These are phyloP conservation scores for Nidularia sp. DNA, from an alignment of 768 basidiomycete genomes.

Conservation along the genomic window DNA sequence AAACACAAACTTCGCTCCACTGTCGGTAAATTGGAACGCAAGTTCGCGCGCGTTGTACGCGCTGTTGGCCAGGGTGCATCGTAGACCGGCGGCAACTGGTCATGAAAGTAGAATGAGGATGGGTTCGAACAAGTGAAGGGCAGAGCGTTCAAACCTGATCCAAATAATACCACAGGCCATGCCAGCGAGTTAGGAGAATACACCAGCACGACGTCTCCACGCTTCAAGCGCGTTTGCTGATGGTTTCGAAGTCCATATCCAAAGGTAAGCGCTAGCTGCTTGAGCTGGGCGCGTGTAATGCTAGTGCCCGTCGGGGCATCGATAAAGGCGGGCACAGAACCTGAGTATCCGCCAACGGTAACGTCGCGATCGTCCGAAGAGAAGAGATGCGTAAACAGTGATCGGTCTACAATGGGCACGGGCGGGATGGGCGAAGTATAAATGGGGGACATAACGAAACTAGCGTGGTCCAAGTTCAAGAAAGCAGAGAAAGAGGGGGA, in stretches of 20 bases:
- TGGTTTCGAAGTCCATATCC: slow-evolving; percentile 53
- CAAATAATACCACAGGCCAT: slow-evolving; percentile 45
- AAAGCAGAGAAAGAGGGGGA: slow-evolving; percentile 5
- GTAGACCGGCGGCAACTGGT: slow-evolving; percentile 58
- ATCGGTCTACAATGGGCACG: slow-evolving; percentile 31
- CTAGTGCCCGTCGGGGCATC: slow-evolving; percentile 57
- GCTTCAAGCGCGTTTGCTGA: slow-evolving; percentile 24
- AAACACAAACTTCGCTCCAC: slow-evolving; percentile 59
- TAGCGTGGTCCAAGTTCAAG: too few species aligned
- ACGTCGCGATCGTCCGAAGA: slow-evolving; percentile 19
- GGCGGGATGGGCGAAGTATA: slow-evolving; percentile 42
- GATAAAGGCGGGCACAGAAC: slow-evolving; percentile 50
- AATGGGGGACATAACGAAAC: slow-evolving; percentile 42
- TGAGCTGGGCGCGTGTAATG: slow-evolving; percentile 52
- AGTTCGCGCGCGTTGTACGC: slow-evolving; percentile 68
- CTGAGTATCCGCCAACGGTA: slow-evolving; percentile 40
- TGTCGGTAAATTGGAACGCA: slow-evolving; percentile 66
- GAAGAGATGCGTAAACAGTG: slow-evolving; percentile 49
- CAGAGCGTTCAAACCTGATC: slow-evolving; percentile 27
- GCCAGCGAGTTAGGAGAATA: slow-evolving; percentile 65
- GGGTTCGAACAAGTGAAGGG: slow-evolving; percentile 1
- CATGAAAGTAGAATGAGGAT: slow-evolving; percentile 9
- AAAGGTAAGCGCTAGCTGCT: slow-evolving; percentile 49
- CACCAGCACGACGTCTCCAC: slow-evolving; percentile 59
- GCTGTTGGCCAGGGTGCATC: slow-evolving; percentile 71